A percentile compares a stretch with the other conserved stretches of the same genome.
Evolutionary conservation across 1,284 basidiomycete species (phyloP).

Genomic region (Sporisorium iseilematis-ciliati): DNA sequence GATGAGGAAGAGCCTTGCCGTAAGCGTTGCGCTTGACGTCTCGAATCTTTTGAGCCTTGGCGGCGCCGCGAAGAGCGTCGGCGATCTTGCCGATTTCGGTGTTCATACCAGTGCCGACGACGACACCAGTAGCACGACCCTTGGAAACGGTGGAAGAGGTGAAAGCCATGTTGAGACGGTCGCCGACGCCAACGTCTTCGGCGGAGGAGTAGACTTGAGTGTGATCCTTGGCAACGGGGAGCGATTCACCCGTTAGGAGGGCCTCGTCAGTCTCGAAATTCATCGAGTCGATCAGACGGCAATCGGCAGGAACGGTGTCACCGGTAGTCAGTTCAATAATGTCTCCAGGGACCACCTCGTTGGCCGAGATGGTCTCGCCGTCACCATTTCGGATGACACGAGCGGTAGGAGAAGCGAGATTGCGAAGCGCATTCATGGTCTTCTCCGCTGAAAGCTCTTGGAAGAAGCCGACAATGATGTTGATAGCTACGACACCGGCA

Average conservation of each 20-base stretch:
- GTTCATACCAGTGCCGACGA: slow-evolving; percentile 76
- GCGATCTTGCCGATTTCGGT: slow-evolving; percentile 69
- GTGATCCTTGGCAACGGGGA: slow-evolving; percentile 76
- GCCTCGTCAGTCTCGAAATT: slow-evolving; percentile 75
- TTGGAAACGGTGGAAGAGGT: slow-evolving; percentile 78
- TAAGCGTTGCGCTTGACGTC: slow-evolving; percentile 73
- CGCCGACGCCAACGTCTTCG: slow-evolving; percentile 72
- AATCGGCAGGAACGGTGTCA: slow-evolving; percentile 67
- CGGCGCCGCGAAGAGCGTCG: slow-evolving; percentile 64
- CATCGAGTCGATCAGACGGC: slow-evolving; percentile 66
- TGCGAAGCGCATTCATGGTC: slow-evolving; percentile 75
- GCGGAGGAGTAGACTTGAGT: slow-evolving; percentile 46
- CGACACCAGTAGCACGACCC: slow-evolving; percentile 76
- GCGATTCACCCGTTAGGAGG: slow-evolving; percentile 78
- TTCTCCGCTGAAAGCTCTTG: slow-evolving; percentile 76
- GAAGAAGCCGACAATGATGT: slow-evolving; percentile 73
- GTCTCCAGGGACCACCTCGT: slow-evolving; percentile 75
- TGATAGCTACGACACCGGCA: slow-evolving; percentile 75
- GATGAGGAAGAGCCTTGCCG: slow-evolving; percentile 69
- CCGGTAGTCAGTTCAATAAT: slow-evolving; percentile 68
- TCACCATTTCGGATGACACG: slow-evolving; percentile 75
- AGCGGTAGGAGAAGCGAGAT: slow-evolving; percentile 77
- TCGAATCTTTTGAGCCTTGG: slow-evolving; percentile 63
- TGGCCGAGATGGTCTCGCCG: slow-evolving; percentile 74
- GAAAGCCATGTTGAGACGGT: slow-evolving; percentile 76